Percentiles rank a stretch among this genome's conserved stretches.
Evolutionary conservation across 2,329 filamentous ascomycete species (phyloP).

Genomic region (Leptographium lundbergii): DNA sequence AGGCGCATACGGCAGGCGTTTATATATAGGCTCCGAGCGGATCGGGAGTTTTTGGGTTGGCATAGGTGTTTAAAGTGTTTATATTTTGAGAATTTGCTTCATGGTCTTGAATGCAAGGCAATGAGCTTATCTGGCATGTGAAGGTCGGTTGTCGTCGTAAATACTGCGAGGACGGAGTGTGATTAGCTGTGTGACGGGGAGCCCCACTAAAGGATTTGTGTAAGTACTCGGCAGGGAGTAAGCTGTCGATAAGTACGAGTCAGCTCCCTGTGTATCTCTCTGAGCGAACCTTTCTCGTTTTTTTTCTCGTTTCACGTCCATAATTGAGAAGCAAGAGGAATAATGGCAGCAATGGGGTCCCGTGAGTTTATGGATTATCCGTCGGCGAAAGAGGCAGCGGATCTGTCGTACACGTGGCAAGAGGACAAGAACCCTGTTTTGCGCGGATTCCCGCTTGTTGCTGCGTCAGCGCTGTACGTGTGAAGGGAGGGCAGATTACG

Average conservation of each 20-base stretch:
- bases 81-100: not conserved
- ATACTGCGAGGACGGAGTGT: not conserved
- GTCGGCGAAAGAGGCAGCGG: constrained; percentile 24
- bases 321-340: no score
- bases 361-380: constrained; percentile 30
- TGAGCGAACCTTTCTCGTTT: no score
- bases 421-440: constrained; percentile 56
- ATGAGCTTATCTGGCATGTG: not conserved
- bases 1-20: not conserved
- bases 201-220: not conserved
- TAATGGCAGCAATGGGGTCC: constrained; percentile 4
- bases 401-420: constrained; percentile 17
- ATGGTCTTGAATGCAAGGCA: not conserved
- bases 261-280: not conserved
- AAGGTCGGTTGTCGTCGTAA: not conserved
- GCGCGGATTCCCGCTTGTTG: constrained; percentile 49
- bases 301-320: no score
- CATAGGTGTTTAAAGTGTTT: not conserved
- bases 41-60: not conserved
- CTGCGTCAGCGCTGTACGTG: constrained; percentile 27
- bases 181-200: not conserved
- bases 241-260: not conserved
- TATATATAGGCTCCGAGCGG: not conserved
- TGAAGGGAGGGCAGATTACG: not conserved
- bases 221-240: not conserved